A percentile compares a stretch with the other conserved stretches of the same genome.
These are phyloP conservation scores for Podaxis sp. DNA, from an alignment of 768 basidiomycete species.

Conservation along the genomic window DNA sequence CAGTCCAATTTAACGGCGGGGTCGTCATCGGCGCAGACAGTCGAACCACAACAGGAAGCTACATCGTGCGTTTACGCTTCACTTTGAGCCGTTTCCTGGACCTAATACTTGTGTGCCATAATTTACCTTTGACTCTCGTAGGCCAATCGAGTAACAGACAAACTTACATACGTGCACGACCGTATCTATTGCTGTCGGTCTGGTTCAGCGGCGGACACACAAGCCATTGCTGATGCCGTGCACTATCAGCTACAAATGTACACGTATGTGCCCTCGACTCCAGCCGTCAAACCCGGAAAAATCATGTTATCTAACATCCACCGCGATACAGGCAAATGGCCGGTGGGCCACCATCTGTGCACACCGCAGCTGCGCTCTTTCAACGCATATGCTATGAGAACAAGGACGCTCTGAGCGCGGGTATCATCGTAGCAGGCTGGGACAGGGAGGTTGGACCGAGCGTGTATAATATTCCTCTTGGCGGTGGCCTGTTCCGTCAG, in stretches of 20 bases:
- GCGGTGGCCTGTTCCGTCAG: constrained; percentile 94
- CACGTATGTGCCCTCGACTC: constrained; percentile 43
- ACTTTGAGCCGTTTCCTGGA: neutral
- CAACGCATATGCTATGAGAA: constrained; percentile 90
- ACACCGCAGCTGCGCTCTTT: constrained; percentile 79
- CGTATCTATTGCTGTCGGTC: constrained; percentile 99
- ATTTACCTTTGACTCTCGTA: constrained; percentile 27
- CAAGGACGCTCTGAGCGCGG: constrained; percentile 86
- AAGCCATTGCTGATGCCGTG: constrained; percentile 91
- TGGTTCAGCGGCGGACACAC: constrained; percentile 97
- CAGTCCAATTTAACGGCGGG: constrained; percentile 92
- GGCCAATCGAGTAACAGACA: constrained; percentile 99
- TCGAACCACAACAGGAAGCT: constrained; percentile 94
- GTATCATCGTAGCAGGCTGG: constrained; percentile 99
- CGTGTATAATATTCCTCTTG: constrained; percentile 96
- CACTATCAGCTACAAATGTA: constrained; percentile 80
- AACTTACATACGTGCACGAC: constrained; percentile 94
- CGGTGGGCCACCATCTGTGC: constrained; percentile 73
- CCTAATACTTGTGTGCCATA: neutral
- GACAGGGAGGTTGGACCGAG: constrained; percentile 87
- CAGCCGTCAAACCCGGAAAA: constrained; percentile 5
- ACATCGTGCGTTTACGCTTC: constrained; percentile 64
- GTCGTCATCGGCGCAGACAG: constrained; percentile 97
- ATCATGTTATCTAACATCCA: neutral
- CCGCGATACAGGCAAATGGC: constrained; percentile 45